phyloP scores from a whole-genome alignment of 306 rosid species.

The Dryas alaskensis region DNA sequence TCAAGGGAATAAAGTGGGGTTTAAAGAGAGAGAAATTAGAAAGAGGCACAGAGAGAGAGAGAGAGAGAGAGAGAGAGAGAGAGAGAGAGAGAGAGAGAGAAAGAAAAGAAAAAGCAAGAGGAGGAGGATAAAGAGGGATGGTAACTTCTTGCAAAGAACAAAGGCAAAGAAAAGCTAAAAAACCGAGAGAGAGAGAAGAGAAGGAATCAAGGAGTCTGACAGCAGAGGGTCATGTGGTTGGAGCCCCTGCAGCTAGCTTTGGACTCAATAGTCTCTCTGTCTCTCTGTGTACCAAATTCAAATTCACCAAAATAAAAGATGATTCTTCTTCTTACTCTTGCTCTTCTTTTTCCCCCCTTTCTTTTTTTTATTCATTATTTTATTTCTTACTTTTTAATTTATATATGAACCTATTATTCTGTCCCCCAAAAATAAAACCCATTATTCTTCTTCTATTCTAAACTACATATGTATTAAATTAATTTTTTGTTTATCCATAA shows the following conservation, averaged over 20 bases:
- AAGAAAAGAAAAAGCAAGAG: conserved; percentile 31
- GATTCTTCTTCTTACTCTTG: conserved; percentile 69
- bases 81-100: conserved; percentile 39
- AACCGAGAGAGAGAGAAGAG: conserved; percentile 35
- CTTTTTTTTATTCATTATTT: conserved; percentile 37
- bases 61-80: conserved; percentile 31
- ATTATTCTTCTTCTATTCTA: background rate
- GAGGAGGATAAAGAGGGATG: conserved; percentile 63
- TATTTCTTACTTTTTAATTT: conserved; percentile 19
- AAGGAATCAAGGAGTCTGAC: conserved; percentile 85
- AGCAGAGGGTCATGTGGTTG: conserved; percentile 87
- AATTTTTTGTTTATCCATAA: too few relatives aligned
- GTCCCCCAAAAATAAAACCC: background rate
- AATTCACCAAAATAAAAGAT: conserved; percentile 62
- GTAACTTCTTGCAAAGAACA: conserved; percentile 92
- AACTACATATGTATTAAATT: too few relatives aligned
- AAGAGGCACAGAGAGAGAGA: conserved; percentile 20
- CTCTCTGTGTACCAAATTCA: conserved; percentile 54
- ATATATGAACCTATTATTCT: background rate
- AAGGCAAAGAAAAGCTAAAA: conserved; percentile 47
- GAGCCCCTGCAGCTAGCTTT: conserved; percentile 30
- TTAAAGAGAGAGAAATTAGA: background rate
- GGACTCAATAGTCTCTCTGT: background rate
- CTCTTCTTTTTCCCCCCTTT: conserved; percentile 25
- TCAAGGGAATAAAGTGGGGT: conserved; percentile 77